Evolutionary conservation across 768 basidiomycete genomes (phyloP), one percentile per base, ranked within the genome.

Genomic region (Coprinellus micaceus): DNA sequence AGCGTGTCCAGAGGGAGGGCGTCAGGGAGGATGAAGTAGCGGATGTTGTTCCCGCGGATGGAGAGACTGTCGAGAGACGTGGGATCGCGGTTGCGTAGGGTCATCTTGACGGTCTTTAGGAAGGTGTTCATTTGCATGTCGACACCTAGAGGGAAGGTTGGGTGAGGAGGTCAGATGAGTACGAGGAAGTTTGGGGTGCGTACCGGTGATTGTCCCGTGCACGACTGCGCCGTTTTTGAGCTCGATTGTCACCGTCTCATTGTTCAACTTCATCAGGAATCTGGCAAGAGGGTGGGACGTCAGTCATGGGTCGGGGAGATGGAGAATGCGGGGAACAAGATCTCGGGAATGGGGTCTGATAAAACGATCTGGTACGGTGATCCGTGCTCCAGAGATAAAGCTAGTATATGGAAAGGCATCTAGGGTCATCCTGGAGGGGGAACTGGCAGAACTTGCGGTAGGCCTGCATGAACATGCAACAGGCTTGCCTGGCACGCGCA

Each of bases 61-160:
- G 94, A 94, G 48, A 98, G 80, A 2, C 88, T 80, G 72, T 99
- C 96, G 53, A 98, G 85, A 21, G 90, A 77, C 25, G 85, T 75
- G 3, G 94, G 91, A 54, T 94, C 91, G 58, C 91, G 89, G 69
- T 93, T 94, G 53, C 93, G 85, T 28, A 85, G 81, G n/a, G 93
- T 93, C 79, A 98, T 88, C 75, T 97, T 98, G 61, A 99, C 91
- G 47, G 94, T 92, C 79, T 99, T 99, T 52, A 99, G 80, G 64
- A 98, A 90, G 2, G 96, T 98, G 77, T 98, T 98, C 96, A 99
- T 99, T 67, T 96, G 94, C 82, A 96, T 94, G 74, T 99, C 96
- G 50, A 99, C 97, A 57, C 94, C 96, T 98, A 70, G 15, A 39
- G 40, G 26, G 45, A n/a, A n/a, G n/a, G n/a, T n/a, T n/a, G 24